phyloP scores from a whole-genome alignment of 2,329 filamentous ascomycete species.

The Venturia oleaginea region DNA sequence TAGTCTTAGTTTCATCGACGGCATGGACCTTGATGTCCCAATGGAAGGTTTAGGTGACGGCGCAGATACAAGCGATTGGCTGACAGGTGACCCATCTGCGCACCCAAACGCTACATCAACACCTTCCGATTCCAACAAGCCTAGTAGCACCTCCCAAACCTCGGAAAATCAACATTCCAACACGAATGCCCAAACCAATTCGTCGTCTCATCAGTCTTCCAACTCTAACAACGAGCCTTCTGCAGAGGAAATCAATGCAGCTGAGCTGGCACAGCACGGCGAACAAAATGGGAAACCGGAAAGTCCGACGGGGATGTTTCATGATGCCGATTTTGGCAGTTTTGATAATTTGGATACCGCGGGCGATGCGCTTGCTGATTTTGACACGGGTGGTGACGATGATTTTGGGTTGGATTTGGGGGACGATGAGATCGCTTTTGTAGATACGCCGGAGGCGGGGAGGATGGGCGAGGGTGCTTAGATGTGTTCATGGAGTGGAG shows the following conservation, averaged over 20 bases:
- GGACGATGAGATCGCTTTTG: slow-evolving; percentile 65
- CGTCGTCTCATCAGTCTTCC: neutral
- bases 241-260: neutral
- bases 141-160: neutral
- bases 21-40: slow-evolving; percentile 38
- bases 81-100: slow-evolving; percentile 29
- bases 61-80: slow-evolving; percentile 28
- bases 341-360: slow-evolving; percentile 60
- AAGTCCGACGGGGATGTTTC: slow-evolving; percentile 13
- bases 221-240: neutral
- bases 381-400: slow-evolving; percentile 36
- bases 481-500: neutral
- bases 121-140: neutral
- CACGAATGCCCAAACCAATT: neutral
- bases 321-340: slow-evolving; percentile 48
- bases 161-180: neutral
- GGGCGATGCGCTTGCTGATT: slow-evolving; percentile 39
- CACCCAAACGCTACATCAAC: neutral
- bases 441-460: neutral
- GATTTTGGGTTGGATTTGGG: slow-evolving; percentile 60
- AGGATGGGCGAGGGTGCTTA: neutral
- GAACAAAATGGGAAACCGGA: slow-evolving; percentile 8
- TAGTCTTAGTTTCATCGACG: slow-evolving; percentile 24
- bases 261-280: neutral
- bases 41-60: slow-evolving; percentile 47